Evolutionary conservation across 305 asterid species (phyloP).

Genomic region (Fraxinus sp.): DNA sequence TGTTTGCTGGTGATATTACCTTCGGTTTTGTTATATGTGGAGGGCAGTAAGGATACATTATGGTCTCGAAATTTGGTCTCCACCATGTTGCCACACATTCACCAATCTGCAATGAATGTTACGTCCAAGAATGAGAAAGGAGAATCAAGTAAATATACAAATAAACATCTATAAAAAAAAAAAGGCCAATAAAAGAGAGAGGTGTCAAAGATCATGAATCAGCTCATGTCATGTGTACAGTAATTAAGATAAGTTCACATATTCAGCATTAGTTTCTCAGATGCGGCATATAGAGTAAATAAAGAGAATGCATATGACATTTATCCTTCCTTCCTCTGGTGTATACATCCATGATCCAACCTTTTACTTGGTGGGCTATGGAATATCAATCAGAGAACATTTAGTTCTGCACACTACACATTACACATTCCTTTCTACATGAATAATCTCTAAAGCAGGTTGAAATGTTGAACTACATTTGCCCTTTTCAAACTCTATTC

Average conservation of each 20-base stretch:
- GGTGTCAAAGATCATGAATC: not conserved
- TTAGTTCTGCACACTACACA: not conserved
- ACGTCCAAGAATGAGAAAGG: not conserved
- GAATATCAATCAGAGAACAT: not conserved
- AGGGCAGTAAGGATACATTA: conserved; percentile 53
- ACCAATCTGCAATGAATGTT: not conserved
- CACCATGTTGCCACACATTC: conserved; percentile 60
- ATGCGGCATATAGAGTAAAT: not conserved
- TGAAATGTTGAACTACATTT: not conserved
- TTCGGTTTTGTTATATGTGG: conserved; percentile 72
- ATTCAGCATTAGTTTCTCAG: not conserved
- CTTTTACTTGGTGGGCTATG: not conserved
- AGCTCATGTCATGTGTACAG: not conserved
- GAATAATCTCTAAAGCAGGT: not conserved
- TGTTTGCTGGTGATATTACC: conserved; percentile 34
- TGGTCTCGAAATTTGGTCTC: conserved; percentile 95
- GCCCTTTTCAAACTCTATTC: not conserved
- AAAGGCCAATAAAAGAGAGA: not conserved
- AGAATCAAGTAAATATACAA: not conserved
- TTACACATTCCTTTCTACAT: not conserved
- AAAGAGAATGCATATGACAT: not conserved
- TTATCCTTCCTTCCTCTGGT: not conserved
- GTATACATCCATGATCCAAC: not conserved
- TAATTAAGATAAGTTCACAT: not conserved
- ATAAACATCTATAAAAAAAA: not conserved